Evolutionary conservation across 345 rosid genomes (phyloP).

Genomic region (Litchi chinensis): DNA sequence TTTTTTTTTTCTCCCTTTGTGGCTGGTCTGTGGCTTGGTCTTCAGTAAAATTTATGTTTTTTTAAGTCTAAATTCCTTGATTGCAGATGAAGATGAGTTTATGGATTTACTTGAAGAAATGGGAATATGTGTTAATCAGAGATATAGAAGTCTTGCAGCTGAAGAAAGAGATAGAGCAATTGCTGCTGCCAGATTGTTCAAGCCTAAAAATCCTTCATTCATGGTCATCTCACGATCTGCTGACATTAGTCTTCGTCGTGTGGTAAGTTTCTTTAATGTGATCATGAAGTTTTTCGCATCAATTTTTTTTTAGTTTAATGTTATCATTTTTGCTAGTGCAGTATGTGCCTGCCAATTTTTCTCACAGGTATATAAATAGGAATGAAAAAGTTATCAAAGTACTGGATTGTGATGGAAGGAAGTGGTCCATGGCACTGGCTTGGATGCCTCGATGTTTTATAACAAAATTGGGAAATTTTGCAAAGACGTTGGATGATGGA

Average conservation of each 20-base stretch:
- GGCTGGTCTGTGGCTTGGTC: not conserved
- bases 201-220: conserved; percentile 44
- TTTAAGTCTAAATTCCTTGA: not conserved
- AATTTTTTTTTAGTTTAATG: not conserved
- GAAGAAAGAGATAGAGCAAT: conserved; percentile 37
- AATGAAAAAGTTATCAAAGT: not conserved
- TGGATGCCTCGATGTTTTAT: not conserved
- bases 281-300: not conserved
- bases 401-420: not conserved
- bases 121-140: conserved; percentile 16
- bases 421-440: not conserved
- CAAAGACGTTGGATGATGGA: not conserved
- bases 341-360: not conserved
- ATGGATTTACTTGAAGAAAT: not conserved
- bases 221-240: conserved; percentile 28
- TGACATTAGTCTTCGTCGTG: not conserved
- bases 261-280: not conserved
- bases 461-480: not conserved
- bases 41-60: not conserved
- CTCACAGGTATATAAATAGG: not conserved
- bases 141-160: conserved; percentile 7
- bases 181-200: conserved; percentile 32
- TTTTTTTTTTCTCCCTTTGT: no score
- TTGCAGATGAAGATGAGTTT: not conserved
- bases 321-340: not conserved